Conservation (phyloP, 495 filamentous ascomycete genomes). For the Lasiosphaeriaceae sp. region DNA sequence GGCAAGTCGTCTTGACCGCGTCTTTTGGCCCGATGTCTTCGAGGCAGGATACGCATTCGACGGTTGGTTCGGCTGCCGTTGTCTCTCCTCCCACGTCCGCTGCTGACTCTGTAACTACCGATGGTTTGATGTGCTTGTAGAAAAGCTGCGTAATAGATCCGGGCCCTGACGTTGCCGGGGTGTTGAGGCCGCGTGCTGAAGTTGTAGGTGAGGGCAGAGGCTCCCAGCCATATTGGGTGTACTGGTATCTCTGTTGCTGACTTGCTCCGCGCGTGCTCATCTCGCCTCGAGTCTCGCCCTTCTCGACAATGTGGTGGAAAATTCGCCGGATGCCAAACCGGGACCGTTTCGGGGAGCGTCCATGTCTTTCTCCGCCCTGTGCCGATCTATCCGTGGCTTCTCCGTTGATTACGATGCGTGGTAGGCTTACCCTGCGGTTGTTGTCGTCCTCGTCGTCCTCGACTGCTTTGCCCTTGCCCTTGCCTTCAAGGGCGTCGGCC, state of each 20-base stretch:
- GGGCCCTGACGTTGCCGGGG: not conserved
- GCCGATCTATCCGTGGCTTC: not conserved
- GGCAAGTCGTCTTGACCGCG: constrained; percentile 32
- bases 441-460: constrained; percentile 2
- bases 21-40: constrained; percentile 31
- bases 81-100: too few relatives aligned
- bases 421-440: not conserved
- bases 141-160: constrained; percentile 6
- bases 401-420: not conserved
- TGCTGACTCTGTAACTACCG: not conserved
- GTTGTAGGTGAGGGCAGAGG: too few relatives aligned
- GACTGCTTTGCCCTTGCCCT: constrained; percentile 9
- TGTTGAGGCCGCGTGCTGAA: too few relatives aligned
- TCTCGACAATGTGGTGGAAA: constrained; percentile 7
- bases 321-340: constrained; percentile 11
- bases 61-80: not conserved
- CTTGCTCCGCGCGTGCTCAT: constrained; percentile 13
- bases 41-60: constrained; percentile 41
- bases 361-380: not conserved
- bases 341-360: not conserved
- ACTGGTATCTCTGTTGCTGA: not conserved
- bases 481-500: not conserved
- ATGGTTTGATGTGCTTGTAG: constrained; percentile 9
- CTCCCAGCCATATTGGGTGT: not conserved
- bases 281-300: constrained; percentile 3